A percentile compares a stretch with the other conserved stretches of the same genome.
Evolutionary conservation across 1,139 yeast genomes (phyloP).

Genomic region (Taphrina sp.): DNA sequence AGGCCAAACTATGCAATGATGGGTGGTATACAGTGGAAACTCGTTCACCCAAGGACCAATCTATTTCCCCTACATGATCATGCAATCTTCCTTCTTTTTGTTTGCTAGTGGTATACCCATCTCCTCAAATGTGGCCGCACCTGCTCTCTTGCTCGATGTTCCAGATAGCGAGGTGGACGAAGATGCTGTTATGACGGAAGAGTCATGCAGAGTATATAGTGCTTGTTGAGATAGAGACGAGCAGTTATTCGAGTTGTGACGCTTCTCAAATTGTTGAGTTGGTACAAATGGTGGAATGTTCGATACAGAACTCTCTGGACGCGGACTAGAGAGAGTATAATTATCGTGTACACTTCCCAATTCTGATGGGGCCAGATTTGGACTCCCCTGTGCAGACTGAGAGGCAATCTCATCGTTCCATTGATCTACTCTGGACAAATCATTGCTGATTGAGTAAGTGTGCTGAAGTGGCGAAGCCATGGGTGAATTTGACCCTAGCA

Average conservation of each 20-base stretch:
- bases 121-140: slow-evolving; percentile 48
- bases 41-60: too few species aligned
- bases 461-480: not conserved
- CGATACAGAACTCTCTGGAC: slow-evolving; percentile 21
- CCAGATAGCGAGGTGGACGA: slow-evolving; percentile 5
- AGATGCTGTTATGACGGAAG: slow-evolving; percentile 3
- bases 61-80: slow-evolving; percentile 43
- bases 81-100: slow-evolving; percentile 42
- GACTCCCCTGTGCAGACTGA: slow-evolving; percentile 12
- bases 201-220: not conserved
- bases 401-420: slow-evolving; percentile 4
- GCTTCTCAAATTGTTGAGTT: not conserved
- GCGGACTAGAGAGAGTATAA: slow-evolving; percentile 5
- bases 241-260: not conserved
- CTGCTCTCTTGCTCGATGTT: slow-evolving; percentile 11
- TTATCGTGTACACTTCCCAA: slow-evolving; percentile 4
- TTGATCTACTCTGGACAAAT: not conserved
- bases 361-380: slow-evolving; percentile 18
- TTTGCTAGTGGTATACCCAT: slow-evolving; percentile 42
- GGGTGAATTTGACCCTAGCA: not conserved
- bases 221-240: slow-evolving; percentile 2
- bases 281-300: slow-evolving; percentile 8
- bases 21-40: too few species aligned
- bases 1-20: too few species aligned
- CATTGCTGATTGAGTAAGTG: not conserved